Base-by-base conservation (phyloP, 352 stramenopile genomes). In the Phytophthora sp. region DNA sequence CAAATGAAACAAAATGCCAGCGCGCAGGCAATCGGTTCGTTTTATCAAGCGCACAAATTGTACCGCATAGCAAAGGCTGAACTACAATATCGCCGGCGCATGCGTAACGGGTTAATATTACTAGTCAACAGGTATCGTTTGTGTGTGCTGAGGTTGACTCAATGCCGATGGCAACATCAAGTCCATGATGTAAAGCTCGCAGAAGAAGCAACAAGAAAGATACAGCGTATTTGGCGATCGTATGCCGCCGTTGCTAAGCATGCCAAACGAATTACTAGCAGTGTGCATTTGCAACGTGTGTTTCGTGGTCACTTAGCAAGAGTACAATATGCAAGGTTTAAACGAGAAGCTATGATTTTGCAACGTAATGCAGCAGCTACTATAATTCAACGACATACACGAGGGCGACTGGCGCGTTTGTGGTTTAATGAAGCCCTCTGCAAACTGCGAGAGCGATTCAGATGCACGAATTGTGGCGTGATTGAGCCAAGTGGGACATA, bases 401-500 rank as follows among this genome's bases (percentile, higher is more conserved):
- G 77, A 12, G 79, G 77, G 0, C 37, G 62, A 9, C 24, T 70
- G 5, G 64, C 62, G 9, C 68, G 77, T 2, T 15, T 24, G 10
- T 63, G 39, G 9, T 66, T 77, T 18, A 20, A 38, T 23, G 55
- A 58, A 24, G 24, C 75, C 5, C 30, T 79, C 2, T 50, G 57
- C 17, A 67, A 74, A 44, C 41, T 85, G 10, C 65, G 76, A 18
- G 70, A 89, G 21, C 68, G 79, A 15, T 91, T 91, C 12, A 46
- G 62, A 10, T 91, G 82, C 31, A 26, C 39, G 3, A 91, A 91
- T 53, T 91, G 82, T 42, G 77, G 82, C 0, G 65, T 76, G 23
- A 61, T 89, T 21, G 82, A 91, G 34, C 79, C 82, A 6, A 66
- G 79, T 28, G 82, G 75, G 4, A 45, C 65, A 2, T 91, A 91